phyloP scores from a whole-genome alignment of 208 protist genomes.

The Crithidia expoeki region DNA sequence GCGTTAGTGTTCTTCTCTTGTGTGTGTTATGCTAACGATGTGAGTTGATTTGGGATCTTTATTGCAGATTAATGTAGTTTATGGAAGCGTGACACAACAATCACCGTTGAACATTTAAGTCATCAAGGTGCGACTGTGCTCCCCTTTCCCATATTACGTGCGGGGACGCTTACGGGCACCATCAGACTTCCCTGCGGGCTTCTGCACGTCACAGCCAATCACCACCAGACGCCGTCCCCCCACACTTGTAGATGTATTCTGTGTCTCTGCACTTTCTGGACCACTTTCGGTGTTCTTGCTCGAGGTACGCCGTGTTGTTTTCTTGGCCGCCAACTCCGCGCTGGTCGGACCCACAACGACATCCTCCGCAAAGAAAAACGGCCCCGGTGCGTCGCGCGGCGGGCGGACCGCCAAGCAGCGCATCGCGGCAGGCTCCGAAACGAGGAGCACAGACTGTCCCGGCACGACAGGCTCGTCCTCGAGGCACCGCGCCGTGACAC shows the following conservation, averaged over 20 bases:
- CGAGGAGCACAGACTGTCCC: slow-evolving; percentile 61
- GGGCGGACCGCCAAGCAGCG: slow-evolving; percentile 53
- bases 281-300: neutral
- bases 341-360: neutral
- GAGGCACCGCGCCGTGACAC: slow-evolving; percentile 65
- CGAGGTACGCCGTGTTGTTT: neutral
- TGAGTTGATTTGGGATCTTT: no score
- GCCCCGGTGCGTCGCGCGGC: slow-evolving; percentile 33
- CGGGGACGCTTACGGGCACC: slow-evolving; percentile 2
- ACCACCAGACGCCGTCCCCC: slow-evolving; percentile 18
- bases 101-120: no score
- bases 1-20: no score
- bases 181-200: neutral
- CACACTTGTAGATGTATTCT: neutral
- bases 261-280: neutral
- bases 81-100: no score
- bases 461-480: slow-evolving; percentile 53
- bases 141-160: neutral
- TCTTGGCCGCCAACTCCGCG: neutral
- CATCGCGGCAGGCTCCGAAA: slow-evolving; percentile 68
- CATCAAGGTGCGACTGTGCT: neutral
- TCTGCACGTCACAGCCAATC: slow-evolving; percentile 19
- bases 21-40: no score
- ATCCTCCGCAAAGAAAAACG: slow-evolving; percentile 34
- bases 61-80: no score